Base-by-base conservation (phyloP, 2,329 filamentous ascomycete genomes). In the Alternaria sp. region DNA sequence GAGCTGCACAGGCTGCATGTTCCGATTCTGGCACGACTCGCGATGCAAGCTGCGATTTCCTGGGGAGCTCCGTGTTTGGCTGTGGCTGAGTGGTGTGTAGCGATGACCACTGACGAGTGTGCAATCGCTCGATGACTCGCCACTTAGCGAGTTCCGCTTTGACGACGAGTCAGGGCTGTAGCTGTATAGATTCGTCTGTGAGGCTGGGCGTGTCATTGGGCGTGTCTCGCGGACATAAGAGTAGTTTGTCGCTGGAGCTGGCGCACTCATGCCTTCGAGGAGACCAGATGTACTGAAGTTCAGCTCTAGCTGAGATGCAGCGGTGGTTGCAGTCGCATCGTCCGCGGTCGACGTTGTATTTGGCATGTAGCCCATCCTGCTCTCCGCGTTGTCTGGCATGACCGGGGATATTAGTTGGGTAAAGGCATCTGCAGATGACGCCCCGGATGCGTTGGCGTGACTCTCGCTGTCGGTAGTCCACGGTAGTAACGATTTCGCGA, bases 51-150 rank as follows among this genome's bases (percentile, higher is more conserved):
- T 65, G 51, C 56, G 57, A 19, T 36, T 28, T 21, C 10, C 17
- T 1, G 54, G 28, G n/a, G 67, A 55, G 49, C 53, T 60, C 7
- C 70, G 68, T 9, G 65, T 49, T 21, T 63, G 67, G 2, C 64
- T 77, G 6, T 62, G 80, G 11, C 72, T 76, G 49, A 63, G 57
- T 30, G 67, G 62, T 11, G 46, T 54, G 45, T 84, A 84, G 15
- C 70, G 71, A 28, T 82, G 72, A 3, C 82, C 82, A 45, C 75
- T 83, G 28, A 83, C 73, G 7, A 84, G 66, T 1, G 75, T 78
- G 7, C 71, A 71, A 13, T 77, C 74, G 30, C 67, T 72, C 4
- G 74, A 55, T 13, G 71, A 45, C 11, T 67, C 62, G 4, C 67
- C 69, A 11, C 63, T 54, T 3, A 71, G 62, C 4, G 77, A 77